A percentile compares a stretch with the other conserved stretches of the same genome.
Evolutionary conservation across 1,284 basidiomycete species (phyloP).

Genomic region (Trametes hirsuta): DNA sequence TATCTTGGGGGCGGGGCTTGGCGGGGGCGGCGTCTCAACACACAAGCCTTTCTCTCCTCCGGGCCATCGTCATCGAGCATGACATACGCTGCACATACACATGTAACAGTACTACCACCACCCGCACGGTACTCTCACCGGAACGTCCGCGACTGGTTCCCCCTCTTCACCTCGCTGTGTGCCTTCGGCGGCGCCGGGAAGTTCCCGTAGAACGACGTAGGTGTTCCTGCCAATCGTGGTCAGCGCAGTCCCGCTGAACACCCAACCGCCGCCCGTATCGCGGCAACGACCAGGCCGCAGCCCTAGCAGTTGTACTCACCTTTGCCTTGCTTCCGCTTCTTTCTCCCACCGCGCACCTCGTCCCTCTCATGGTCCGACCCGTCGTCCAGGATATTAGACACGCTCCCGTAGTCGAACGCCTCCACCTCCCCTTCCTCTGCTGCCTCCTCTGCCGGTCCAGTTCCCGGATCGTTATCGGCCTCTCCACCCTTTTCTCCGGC

Average conservation of each 20-base stretch:
- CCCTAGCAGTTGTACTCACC: constrained; percentile 39
- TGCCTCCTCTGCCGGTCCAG: constrained; percentile 10
- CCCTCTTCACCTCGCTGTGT: constrained; percentile 66
- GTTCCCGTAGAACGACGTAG: constrained; percentile 46
- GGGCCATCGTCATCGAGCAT: background rate
- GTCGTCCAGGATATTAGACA: constrained; percentile 81
- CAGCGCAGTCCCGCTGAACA: background rate
- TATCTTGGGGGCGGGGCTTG: too few species aligned
- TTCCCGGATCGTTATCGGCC: background rate
- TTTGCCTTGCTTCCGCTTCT: constrained; percentile 49
- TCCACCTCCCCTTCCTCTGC: constrained; percentile 43
- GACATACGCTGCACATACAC: background rate
- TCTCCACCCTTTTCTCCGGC: constrained; percentile 13
- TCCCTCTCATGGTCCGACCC: constrained; percentile 46
- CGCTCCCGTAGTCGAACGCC: constrained; percentile 76
- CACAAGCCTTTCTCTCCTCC: background rate
- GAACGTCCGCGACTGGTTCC: constrained; percentile 75
- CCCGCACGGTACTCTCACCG: constrained; percentile 37
- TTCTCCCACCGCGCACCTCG: constrained; percentile 46
- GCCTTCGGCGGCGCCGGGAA: constrained; percentile 73
- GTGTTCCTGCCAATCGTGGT: background rate
- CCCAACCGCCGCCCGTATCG: too few species aligned
- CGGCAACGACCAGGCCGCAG: too few species aligned
- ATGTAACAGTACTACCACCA: background rate
- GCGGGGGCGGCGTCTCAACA: too few species aligned